These are phyloP conservation scores for Paracoccidioides brasiliensis DNA, from an alignment of 2,329 filamentous ascomycete genomes.

Conservation along the genomic window DNA sequence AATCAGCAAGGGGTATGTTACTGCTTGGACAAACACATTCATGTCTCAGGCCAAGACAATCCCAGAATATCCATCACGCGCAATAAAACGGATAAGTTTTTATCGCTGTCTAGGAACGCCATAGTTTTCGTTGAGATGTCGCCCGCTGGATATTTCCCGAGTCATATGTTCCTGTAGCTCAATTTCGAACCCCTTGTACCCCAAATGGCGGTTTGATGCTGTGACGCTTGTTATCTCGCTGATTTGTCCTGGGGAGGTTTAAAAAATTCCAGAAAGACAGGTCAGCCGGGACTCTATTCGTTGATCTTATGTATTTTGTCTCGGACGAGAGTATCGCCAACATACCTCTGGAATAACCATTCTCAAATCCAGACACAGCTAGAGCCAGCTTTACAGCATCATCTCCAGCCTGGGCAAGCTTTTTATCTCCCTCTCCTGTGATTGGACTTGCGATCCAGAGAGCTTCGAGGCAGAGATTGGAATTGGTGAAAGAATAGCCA, in stretches of 20 bases:
- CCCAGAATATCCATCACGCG: constrained; percentile 6
- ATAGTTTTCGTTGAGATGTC: constrained; percentile 13
- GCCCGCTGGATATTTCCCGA: constrained; percentile 6
- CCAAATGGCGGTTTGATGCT: not conserved
- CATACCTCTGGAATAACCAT: constrained; percentile 1
- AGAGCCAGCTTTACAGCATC: constrained; percentile 2
- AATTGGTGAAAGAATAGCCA: not conserved
- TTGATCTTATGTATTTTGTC: not conserved
- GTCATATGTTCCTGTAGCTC: constrained; percentile 7
- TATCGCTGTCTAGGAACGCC: constrained; percentile 19
- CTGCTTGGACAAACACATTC: not conserved
- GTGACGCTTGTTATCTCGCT: too few relatives aligned
- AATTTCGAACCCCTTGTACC: not conserved
- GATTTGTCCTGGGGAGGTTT: not conserved
- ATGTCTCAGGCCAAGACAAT: constrained; percentile 7
- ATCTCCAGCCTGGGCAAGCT: constrained; percentile 7
- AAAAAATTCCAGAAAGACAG: not conserved
- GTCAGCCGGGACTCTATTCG: not conserved
- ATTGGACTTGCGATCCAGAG: not conserved
- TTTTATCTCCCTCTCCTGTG: not conserved
- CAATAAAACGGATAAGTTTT: constrained; percentile 6
- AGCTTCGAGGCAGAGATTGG: not conserved
- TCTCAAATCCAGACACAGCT: not conserved
- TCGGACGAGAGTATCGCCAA: not conserved
- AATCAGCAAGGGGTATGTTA: not conserved